Percentiles rank a stretch among this genome's conserved stretches.
phyloP scores from a whole-genome alignment of 257 asterid genomes.

The Przewalskia tangutica region DNA sequence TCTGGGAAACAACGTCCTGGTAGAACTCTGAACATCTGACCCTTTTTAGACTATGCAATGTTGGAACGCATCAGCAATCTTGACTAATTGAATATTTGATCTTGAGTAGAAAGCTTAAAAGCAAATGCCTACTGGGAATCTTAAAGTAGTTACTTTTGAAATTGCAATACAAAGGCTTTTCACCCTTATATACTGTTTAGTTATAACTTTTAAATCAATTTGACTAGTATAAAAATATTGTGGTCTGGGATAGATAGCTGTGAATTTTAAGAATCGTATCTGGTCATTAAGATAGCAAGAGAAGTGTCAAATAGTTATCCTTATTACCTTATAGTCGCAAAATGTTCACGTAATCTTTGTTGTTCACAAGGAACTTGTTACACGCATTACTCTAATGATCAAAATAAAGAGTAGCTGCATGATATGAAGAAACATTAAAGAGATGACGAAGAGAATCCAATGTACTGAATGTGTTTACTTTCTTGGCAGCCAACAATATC shows the following conservation, averaged over 20 bases:
- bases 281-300: neutral
- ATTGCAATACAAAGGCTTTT: neutral
- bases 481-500: conserved; percentile 42
- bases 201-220: neutral
- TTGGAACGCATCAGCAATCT: neutral
- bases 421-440: neutral
- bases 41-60: neutral
- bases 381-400: neutral
- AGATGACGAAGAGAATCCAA: neutral
- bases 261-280: neutral
- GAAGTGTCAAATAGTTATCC: neutral
- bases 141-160: neutral
- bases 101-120: neutral
- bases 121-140: neutral
- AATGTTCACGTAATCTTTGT: neutral
- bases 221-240: neutral
- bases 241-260: neutral
- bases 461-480: conserved; percentile 7
- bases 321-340: neutral
- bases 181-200: neutral
- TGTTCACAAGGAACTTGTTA: neutral
- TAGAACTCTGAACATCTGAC: neutral
- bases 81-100: neutral
- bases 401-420: neutral
- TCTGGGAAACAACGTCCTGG: neutral